A percentile compares a stretch with the other conserved stretches of the same genome.
Conservation (phyloP, 2,329 filamentous ascomycete genomes). For the Pseudogymnoascus sp. region DNA sequence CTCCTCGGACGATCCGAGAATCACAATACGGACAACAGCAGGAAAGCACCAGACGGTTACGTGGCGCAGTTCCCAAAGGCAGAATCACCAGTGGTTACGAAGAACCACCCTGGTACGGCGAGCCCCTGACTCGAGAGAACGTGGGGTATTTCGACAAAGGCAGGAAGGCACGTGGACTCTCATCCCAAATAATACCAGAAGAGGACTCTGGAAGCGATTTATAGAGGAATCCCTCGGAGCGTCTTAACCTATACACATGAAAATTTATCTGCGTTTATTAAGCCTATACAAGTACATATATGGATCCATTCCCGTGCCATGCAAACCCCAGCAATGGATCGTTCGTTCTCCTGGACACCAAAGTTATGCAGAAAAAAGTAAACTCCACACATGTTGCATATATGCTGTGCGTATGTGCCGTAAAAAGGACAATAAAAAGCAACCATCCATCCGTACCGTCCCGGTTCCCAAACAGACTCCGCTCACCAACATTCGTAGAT, state of each 20-base stretch:
- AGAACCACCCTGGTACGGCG: not conserved
- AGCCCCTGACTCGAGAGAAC: not conserved
- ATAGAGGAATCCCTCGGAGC: not conserved
- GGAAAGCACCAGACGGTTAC: not conserved
- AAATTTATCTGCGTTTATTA: constrained; percentile 7
- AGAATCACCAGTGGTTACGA: not conserved
- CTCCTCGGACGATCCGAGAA: not conserved
- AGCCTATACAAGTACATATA: constrained; percentile 4
- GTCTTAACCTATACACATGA: not conserved
- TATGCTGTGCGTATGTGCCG: not conserved
- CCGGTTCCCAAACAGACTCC: not conserved
- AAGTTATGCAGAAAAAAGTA: not conserved
- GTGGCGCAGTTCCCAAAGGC: not conserved
- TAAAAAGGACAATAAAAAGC: not conserved
- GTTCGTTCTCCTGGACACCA: not conserved
- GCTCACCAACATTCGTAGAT: not conserved
- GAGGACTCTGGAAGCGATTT: not conserved
- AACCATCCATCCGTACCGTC: not conserved
- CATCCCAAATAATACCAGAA: not conserved
- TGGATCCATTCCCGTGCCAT: not conserved
- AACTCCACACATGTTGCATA: not conserved
- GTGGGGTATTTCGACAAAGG: not conserved
- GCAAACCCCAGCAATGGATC: not conserved
- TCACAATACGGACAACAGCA: not conserved
- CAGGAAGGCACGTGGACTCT: not conserved